Evolutionary conservation across 2,329 filamentous ascomycete genomes (phyloP), one percentile per base, ranked within the genome.

Genomic region (Penicillium sp.): DNA sequence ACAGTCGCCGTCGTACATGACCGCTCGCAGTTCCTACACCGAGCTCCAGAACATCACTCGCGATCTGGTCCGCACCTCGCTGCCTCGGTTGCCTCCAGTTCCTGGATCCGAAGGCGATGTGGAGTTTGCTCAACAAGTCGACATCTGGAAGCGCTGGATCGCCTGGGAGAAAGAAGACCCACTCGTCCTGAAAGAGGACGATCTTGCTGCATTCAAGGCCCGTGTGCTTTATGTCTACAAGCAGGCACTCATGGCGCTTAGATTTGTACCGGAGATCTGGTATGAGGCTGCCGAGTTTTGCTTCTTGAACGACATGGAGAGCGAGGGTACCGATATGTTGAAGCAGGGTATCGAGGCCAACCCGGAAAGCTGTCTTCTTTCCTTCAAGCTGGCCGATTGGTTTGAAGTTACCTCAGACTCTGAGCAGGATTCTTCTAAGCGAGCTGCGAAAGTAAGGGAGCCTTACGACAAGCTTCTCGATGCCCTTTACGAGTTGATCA

Each of bases 201-300:
- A 98, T 69, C 82, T 86, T 3, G 85, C 88, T 56, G 84, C 86
- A 7, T 95, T 90, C 78, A 90, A 90, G 68, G 86, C 90, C 67
- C 89, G 95, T 44, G 86, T 98, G 45, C 78, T 97, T 8, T 96
- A 96, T 76, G 90, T 92, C 66, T 98, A 97, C 82, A 95, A 93
- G 76, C 94, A 97, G 76, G 92, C 94, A 4, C 81, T 96, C 51
- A 97, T 97, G 91, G 90, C 93, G 4, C 81, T 99, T 59, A 89
- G 93, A 55, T 99, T 98, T 78, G 95, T 94, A 87, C 93, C 95
- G 4, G 91, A 96, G 74, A 89, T 97, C 69, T 99, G 95, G 95
- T 93, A 93, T 54, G 93, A 97, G 63, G 94, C 93, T 10, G 91
- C 93, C 0, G 91, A 96, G 67, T 98, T 94, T 87, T 97, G 92